phyloP scores from a whole-genome alignment of 208 protist genomes.

The Sergeia podlipaevii region DNA sequence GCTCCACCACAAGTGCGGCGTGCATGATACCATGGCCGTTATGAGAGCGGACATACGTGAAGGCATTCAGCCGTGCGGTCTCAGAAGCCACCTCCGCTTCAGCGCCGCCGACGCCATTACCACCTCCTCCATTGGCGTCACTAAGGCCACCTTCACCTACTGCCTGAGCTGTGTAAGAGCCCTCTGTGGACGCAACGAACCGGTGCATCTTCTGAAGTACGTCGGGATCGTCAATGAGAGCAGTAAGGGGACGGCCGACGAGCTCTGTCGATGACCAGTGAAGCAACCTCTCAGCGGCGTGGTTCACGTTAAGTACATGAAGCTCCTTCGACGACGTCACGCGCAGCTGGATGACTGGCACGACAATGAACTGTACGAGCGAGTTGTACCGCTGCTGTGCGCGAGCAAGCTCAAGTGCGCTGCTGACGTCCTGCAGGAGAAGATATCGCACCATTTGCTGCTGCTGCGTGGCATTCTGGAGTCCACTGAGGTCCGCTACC shows the following conservation, averaged over 20 bases:
- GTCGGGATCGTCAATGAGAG: neutral
- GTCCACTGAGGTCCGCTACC: no score
- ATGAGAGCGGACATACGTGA: neutral
- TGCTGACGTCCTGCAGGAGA: neutral
- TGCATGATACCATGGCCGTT: neutral
- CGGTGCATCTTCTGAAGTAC: slow-evolving; percentile 1
- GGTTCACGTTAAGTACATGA: slow-evolving; percentile 3
- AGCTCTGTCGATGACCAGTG: neutral
- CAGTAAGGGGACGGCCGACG: neutral
- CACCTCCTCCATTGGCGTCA: neutral
- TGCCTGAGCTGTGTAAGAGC: neutral
- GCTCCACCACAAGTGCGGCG: neutral
- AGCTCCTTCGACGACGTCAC: neutral
- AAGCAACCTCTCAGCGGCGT: slow-evolving; percentile 3
- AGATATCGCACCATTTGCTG: neutral
- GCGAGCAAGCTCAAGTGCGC: neutral
- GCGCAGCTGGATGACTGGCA: neutral
- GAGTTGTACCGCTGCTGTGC: slow-evolving; percentile 3
- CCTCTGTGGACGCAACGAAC: neutral
- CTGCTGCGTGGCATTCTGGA: neutral
- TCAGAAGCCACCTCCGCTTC: neutral
- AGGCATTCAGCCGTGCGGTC: neutral
- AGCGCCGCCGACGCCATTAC: neutral
- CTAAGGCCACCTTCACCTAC: neutral
- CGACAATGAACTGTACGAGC: slow-evolving; percentile 1